Conservation (phyloP, 208 protist species). For the Entamoeba histolytica region DNA sequence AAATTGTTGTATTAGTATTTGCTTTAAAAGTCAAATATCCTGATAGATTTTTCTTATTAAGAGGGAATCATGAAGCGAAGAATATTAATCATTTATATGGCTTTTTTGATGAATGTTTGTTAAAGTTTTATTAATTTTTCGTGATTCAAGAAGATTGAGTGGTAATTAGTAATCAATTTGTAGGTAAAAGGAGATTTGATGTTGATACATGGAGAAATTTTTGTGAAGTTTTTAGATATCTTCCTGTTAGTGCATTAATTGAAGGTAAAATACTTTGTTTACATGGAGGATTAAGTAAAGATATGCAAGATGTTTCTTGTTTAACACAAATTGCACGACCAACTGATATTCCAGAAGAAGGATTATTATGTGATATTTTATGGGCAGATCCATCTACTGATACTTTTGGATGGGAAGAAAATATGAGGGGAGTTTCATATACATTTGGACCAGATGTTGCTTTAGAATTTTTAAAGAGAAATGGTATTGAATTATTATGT, state of each 20-base stretch:
- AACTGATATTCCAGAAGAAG: constrained; percentile 86
- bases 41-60: constrained; percentile 82
- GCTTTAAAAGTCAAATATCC: constrained; percentile 33
- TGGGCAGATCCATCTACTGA: constrained; percentile 90
- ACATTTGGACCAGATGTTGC: constrained; percentile 90
- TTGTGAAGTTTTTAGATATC: constrained; percentile 70
- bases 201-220: background rate
- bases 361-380: constrained; percentile 90
- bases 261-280: constrained; percentile 98
- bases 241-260: constrained; percentile 89
- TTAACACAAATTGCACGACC: constrained; percentile 77
- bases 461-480: constrained; percentile 78
- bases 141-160: background rate
- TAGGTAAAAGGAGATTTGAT: background rate
- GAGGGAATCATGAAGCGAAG: constrained; percentile 93
- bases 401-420: constrained; percentile 77
- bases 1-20: constrained; percentile 68
- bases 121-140: background rate
- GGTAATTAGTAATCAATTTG: background rate
- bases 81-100: constrained; percentile 94
- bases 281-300: constrained; percentile 80
- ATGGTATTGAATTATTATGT: constrained; percentile 94
- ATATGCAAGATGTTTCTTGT: constrained; percentile 75
- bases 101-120: constrained; percentile 88
- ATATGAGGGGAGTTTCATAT: constrained; percentile 86